A percentile compares a stretch with the other conserved stretches of the same genome.
phyloP scores from a whole-genome alignment of 75 land plant species.

The Cryptomeria japonica region DNA sequence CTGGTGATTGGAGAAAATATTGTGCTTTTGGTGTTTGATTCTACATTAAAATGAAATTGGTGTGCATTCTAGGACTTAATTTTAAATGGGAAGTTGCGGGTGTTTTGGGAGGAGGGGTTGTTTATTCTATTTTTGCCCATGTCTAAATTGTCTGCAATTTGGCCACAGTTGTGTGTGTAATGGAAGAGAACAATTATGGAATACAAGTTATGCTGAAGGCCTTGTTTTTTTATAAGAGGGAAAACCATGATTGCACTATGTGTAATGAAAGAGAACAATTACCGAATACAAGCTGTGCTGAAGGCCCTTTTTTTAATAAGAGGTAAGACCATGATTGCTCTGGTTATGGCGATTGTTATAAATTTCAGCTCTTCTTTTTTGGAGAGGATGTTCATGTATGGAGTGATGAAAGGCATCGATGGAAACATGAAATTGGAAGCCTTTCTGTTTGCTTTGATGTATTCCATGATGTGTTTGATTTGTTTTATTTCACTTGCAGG shows the following conservation, averaged over 20 bases:
- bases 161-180: too few species aligned
- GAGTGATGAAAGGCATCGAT: constrained; percentile 16
- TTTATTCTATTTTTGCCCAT: too few species aligned
- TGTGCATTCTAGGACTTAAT: not conserved
- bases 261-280: constrained; percentile 13
- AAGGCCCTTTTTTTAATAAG: constrained; percentile 16
- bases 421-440: constrained; percentile 22
- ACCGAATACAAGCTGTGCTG: constrained; percentile 11
- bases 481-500: constrained; percentile 35
- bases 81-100: not conserved
- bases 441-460: constrained; percentile 27
- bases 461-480: constrained; percentile 27
- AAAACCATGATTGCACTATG: too few species aligned
- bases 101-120: constrained; percentile 7
- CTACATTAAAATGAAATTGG: not conserved
- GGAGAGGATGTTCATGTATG: constrained; percentile 30
- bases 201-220: too few species aligned
- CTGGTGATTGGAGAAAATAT: not conserved
- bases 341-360: constrained; percentile 17
- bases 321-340: constrained; percentile 29
- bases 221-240: too few species aligned
- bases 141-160: too few species aligned
- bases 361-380: constrained; percentile 17
- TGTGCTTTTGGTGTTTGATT: not conserved
- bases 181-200: too few species aligned